These are phyloP conservation scores for Moesziomyces sp. DNA, from an alignment of 1,284 basidiomycete genomes.

Conservation along the genomic window DNA sequence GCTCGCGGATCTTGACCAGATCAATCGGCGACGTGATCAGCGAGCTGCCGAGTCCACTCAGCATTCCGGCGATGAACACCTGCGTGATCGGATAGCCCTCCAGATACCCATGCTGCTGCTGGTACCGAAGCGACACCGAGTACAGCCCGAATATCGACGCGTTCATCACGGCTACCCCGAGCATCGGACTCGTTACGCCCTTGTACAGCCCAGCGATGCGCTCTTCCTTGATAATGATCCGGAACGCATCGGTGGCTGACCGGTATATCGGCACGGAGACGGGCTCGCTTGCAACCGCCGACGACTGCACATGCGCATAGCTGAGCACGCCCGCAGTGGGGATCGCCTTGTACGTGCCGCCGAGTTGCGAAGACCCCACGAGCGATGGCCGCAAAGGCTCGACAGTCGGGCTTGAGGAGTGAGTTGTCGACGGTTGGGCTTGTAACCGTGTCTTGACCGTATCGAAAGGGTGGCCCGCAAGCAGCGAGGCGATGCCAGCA, in stretches of 20 bases:
- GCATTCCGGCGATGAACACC: constrained; percentile 55
- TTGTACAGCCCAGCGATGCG: constrained; percentile 59
- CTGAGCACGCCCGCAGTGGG: background rate
- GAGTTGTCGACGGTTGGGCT: constrained; percentile 17
- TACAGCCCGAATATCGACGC: constrained; percentile 63
- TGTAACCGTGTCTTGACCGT: constrained; percentile 65
- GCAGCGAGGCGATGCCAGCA: constrained; percentile 54
- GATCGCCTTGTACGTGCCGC: background rate
- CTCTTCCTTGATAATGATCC: constrained; percentile 56
- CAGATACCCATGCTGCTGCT: constrained; percentile 11
- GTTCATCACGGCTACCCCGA: constrained; percentile 66
- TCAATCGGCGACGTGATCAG: constrained; percentile 62
- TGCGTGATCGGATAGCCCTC: constrained; percentile 16
- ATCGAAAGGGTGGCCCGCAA: constrained; percentile 63
- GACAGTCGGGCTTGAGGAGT: constrained; percentile 4
- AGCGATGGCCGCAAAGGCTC: too few species aligned
- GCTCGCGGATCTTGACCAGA: constrained; percentile 62
- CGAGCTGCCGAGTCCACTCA: constrained; percentile 47
- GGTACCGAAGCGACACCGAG: constrained; percentile 41
- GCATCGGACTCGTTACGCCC: constrained; percentile 55
- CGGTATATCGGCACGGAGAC: constrained; percentile 35
- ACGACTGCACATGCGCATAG: background rate
- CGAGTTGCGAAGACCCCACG: too few species aligned
- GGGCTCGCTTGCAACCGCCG: background rate
- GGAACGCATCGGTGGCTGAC: constrained; percentile 55